phyloP scores from a whole-genome alignment of 2,329 filamentous ascomycete genomes.

The Sordariomycetes sp. region DNA sequence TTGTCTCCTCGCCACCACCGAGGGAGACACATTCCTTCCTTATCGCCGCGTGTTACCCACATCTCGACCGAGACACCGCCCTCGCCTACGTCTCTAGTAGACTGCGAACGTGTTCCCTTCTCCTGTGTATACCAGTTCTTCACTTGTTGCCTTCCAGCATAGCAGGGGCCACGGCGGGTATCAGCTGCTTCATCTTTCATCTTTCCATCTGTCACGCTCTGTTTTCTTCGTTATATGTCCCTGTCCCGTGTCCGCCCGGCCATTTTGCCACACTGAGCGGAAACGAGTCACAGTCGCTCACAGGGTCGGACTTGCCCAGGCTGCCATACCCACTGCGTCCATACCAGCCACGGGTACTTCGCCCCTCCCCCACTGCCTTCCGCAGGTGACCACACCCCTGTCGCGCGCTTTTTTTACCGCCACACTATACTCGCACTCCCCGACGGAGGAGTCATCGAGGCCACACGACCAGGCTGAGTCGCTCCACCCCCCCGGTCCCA shows the following conservation, averaged over 20 bases:
- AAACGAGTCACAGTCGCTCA: conserved; percentile 1
- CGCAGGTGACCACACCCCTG: conserved; percentile 2
- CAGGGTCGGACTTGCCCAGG: not conserved
- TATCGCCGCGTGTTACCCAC: not conserved
- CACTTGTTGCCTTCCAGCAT: not conserved
- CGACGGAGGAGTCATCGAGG: conserved; percentile 3
- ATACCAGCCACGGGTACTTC: conserved; percentile 2
- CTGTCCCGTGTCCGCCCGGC: not conserved
- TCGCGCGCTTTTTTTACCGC: conserved; percentile 1
- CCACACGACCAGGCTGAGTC: conserved; percentile 5
- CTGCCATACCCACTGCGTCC: not conserved
- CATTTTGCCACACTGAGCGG: not conserved
- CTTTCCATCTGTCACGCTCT: not conserved
- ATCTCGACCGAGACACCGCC: not conserved
- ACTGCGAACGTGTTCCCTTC: not conserved
- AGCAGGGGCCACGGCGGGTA: not conserved
- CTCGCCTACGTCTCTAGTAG: not conserved
- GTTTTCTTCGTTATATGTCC: not conserved
- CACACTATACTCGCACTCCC: not conserved
- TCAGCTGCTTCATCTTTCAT: no score
- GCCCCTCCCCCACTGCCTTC: not conserved
- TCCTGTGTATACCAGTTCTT: not conserved
- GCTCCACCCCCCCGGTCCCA: not conserved
- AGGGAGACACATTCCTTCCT: not conserved
- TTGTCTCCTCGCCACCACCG: not conserved